Conservation (phyloP, 2,329 filamentous ascomycete species). For the Tolypocladium cylindrosporum region DNA sequence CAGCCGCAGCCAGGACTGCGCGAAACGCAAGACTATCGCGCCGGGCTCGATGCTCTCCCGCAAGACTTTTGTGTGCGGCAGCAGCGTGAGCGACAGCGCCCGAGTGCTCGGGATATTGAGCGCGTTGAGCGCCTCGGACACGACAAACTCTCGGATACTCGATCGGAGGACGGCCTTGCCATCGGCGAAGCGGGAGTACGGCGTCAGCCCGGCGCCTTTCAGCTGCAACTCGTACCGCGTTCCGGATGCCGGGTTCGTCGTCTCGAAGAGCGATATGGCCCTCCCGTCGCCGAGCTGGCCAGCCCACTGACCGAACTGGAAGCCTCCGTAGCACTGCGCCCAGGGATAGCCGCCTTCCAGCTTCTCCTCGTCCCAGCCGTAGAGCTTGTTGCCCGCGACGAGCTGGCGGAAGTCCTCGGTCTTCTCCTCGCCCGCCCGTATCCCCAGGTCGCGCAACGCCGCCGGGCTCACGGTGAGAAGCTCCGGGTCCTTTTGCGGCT, state of each 20-base stretch:
- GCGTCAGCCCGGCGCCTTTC: slow-evolving; percentile 87
- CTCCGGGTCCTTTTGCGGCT: slow-evolving; percentile 60
- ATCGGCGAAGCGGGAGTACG: slow-evolving; percentile 93
- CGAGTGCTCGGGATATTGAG: slow-evolving; percentile 79
- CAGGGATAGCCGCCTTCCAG: slow-evolving; percentile 76
- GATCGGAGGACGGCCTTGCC: slow-evolving; percentile 88
- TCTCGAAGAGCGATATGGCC: slow-evolving; percentile 89
- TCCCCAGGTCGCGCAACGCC: slow-evolving; percentile 72
- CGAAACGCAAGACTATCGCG: slow-evolving; percentile 86
- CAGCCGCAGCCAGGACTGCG: slow-evolving; percentile 81
- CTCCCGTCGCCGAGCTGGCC: slow-evolving; percentile 91
- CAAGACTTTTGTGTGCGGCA: slow-evolving; percentile 62
- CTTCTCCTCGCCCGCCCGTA: slow-evolving; percentile 56
- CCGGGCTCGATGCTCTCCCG: slow-evolving; percentile 80
- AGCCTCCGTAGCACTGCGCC: slow-evolving; percentile 95
- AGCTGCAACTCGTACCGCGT: slow-evolving; percentile 81
- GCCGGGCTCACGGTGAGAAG: slow-evolving; percentile 70
- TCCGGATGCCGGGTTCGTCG: slow-evolving; percentile 62
- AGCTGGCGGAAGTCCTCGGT: slow-evolving; percentile 67
- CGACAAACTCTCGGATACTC: slow-evolving; percentile 88
- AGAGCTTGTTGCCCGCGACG: slow-evolving; percentile 73
- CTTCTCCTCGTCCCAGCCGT: slow-evolving; percentile 63
- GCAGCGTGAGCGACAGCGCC: slow-evolving; percentile 70
- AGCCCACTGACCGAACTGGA: slow-evolving; percentile 77
- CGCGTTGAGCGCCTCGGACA: slow-evolving; percentile 80